Evolutionary conservation across 1,284 basidiomycete species (phyloP), one percentile per base, ranked within the genome.

Genomic region (Ustilago trichophora): DNA sequence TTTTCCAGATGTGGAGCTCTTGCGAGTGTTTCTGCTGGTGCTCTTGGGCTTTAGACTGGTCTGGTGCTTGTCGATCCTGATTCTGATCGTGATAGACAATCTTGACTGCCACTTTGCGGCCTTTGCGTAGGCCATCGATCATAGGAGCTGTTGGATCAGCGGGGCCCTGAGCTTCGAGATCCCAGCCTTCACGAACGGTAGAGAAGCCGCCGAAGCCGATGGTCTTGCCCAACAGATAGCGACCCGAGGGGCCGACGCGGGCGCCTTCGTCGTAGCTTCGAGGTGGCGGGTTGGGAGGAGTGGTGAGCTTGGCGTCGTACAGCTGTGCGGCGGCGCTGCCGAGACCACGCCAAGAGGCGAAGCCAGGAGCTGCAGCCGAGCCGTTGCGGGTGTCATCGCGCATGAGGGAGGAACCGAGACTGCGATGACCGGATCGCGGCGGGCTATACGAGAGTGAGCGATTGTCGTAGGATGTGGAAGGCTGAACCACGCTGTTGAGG

Each of bases 131-230:
- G 16, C 67, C 60, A 15, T 65, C 53, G 31, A 58, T 38, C 9
- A 43, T n/a, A 21, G 66, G 57, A 32, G 57, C 54, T 6, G 57
- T 45, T 1, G 52, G 57, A n/a, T 66, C 50, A 22, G 46, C 26
- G 2, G 60, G 52, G 15, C 40, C 56, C 37, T 62, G 37, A 4
- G 46, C 55, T 22, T 60, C 53, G 11, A 72, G 42, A 42, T 76
- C 75, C 68, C 59, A 77, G 11, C 52, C 93, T 33, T 87, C 87
- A 37, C 91, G 85, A 42, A 97, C 91, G 35, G 88, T 88, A n/a
- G 91, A 92, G 80, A 93, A 93, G 8, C 89, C 91, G 6, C 94
- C 93, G 49, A 87, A 85, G 15, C 91, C 93, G 10, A 97, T 86
- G 68, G 90, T 84, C 42, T 86, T 85, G 18, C 91, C 92, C 0